Conservation (phyloP, 441 rosid genomes). For the Pelargonium cotyledonis region DNA sequence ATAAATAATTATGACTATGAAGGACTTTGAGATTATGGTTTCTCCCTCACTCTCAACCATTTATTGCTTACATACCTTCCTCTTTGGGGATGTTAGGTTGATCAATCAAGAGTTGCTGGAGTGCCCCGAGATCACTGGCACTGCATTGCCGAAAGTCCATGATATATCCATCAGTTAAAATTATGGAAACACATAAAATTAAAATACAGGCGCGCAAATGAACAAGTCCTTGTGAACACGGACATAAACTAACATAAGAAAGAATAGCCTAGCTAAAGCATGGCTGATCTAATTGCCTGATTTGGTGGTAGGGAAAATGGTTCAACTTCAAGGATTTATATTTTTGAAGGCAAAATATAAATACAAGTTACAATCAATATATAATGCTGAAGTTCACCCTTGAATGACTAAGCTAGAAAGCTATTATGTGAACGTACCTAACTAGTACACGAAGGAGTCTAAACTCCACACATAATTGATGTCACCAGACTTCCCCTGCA, state of each 20-base stretch:
- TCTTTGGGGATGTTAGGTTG: constrained; percentile 68
- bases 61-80: constrained; percentile 41
- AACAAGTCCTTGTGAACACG: constrained; percentile 1
- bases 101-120: constrained; percentile 66
- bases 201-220: neutral
- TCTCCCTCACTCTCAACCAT: neutral
- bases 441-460: neutral
- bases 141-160: constrained; percentile 31
- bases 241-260: neutral
- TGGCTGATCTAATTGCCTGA: neutral
- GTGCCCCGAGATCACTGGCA: constrained; percentile 45
- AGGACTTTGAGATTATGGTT: neutral
- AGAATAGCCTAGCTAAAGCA: neutral
- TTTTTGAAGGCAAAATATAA: neutral
- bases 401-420: too few relatives aligned
- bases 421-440: too few relatives aligned
- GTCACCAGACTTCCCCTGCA: neutral
- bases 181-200: too few relatives aligned
- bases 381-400: neutral
- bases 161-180: neutral
- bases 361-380: neutral
- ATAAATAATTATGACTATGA: neutral
- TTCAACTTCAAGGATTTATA: neutral
- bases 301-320: neutral
- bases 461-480: neutral